Conservation (phyloP, 2,329 filamentous ascomycete genomes). For the Pseudogymnoascus verrucosus region DNA sequence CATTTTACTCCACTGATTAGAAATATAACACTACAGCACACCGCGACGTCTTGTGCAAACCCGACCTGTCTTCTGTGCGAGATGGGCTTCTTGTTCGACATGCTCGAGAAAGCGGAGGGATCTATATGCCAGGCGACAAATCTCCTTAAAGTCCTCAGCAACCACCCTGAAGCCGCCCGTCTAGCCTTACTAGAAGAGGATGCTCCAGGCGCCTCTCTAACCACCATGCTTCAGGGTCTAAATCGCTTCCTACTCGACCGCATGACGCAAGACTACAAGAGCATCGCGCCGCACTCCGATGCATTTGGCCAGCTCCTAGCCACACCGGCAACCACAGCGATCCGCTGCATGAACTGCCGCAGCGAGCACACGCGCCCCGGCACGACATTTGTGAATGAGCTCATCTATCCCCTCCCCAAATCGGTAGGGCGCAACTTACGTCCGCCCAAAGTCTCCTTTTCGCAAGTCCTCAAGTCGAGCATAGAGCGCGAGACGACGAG, state of each 20-base stretch:
- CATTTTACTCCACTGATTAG: conserved; percentile 83
- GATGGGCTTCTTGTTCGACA: conserved; percentile 91
- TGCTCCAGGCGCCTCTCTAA: conserved; percentile 61
- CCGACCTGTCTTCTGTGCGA: conserved; percentile 88
- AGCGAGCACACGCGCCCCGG: conserved; percentile 78
- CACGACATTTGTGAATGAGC: conserved; percentile 74
- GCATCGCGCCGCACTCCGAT: conserved; percentile 52
- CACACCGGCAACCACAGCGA: conserved; percentile 63
- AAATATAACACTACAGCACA: conserved; percentile 82
- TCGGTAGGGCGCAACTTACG: conserved; percentile 40
- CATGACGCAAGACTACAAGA: conserved; percentile 67
- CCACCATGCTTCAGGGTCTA: conserved; percentile 76
- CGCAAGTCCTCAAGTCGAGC: conserved; percentile 83
- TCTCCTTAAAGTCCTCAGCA: conserved; percentile 80
- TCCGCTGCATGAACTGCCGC: conserved; percentile 77
- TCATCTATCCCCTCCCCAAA: conserved; percentile 65
- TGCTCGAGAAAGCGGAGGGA: conserved; percentile 92
- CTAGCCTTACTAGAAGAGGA: conserved; percentile 82
- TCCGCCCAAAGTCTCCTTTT: conserved; percentile 61
- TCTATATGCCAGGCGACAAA: conserved; percentile 96
- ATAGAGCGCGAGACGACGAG: conserved; percentile 84
- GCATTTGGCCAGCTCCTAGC: conserved; percentile 67
- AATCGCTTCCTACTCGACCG: conserved; percentile 80
- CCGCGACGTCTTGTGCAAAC: conserved; percentile 72
- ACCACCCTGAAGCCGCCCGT: conserved; percentile 67